Base-by-base conservation (phyloP, 495 filamentous ascomycete genomes). In the Monascus purpureus region DNA sequence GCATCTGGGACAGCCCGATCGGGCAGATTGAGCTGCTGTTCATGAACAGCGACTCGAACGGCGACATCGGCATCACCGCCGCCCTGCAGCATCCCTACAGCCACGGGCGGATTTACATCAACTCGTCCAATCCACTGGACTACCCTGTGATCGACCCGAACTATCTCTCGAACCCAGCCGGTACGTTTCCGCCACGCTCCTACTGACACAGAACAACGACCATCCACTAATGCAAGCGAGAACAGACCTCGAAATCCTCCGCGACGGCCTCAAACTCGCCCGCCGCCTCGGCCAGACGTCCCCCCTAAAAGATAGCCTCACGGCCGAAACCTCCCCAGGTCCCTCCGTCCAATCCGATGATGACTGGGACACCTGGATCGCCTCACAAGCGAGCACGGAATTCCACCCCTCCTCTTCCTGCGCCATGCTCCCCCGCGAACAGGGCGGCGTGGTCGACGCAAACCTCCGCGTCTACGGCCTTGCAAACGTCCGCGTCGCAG, bases 341-440 rank as follows among this genome's bases (percentile, higher is more conserved):
- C 19, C 39, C 8, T 17, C 33, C 0, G 39, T 46, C 11, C 31
- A 46, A 12, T 43, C 37, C 11, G 52, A 55, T 19, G 42, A 42
- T 0, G 42, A 53, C n/a, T 57, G 45, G 52, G 6, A 29, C 0
- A 26, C 41, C 8, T 56, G 43, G 41, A 22, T 56, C 5, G 39
- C 41, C 13, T 9, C 28, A 11, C 11, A 22, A 8, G 46, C 43
- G 6, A 30, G 52, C 13, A 59, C 63, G 0, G 57, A 65, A 25
- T 66, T 49, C 33, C 67, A 71, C 36, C 65, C 65, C 0, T 59
- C 56, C 4, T 65, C 67, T 1, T 58, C 67, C 5, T 61, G 62
- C 28, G 62, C 65, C 1, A 69, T 71, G 67, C 47, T 70, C 2
- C 63, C 62, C 4, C 42, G 37, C 2, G 47, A 53, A 3, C 50